phyloP scores from a whole-genome alignment of 352 stramenopile species.

The Phytopythium helicoides region DNA sequence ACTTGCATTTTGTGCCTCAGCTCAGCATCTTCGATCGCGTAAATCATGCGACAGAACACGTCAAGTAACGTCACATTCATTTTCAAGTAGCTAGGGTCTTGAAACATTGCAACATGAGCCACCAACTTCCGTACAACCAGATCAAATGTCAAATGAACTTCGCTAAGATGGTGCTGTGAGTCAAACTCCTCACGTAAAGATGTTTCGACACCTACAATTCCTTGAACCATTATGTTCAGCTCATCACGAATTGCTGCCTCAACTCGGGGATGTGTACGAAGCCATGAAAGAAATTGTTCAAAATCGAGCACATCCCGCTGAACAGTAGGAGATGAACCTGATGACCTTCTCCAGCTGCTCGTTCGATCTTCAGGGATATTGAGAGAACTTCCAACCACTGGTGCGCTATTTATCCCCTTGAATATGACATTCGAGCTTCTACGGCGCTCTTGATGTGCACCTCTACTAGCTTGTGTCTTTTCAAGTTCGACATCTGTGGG shows the following conservation, averaged over 20 bases:
- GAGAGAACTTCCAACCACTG: background rate
- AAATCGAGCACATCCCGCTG: slow-evolving; percentile 44
- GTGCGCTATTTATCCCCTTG: background rate
- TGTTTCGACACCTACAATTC: slow-evolving; percentile 51
- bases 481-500: background rate
- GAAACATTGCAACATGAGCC: slow-evolving; percentile 51
- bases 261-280: slow-evolving; percentile 36
- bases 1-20: slow-evolving; percentile 59
- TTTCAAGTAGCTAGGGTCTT: slow-evolving; percentile 55
- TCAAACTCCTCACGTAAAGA: slow-evolving; percentile 50
- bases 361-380: background rate
- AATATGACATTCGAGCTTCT: background rate
- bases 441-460: background rate
- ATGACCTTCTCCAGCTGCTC: background rate
- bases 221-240: slow-evolving; percentile 71
- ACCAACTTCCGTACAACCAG: slow-evolving; percentile 64
- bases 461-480: background rate
- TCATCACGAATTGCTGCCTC: slow-evolving; percentile 57
- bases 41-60: slow-evolving; percentile 75
- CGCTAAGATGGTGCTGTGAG: slow-evolving; percentile 31
- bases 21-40: slow-evolving; percentile 47
- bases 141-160: slow-evolving; percentile 58
- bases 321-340: background rate
- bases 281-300: slow-evolving; percentile 39
- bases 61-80: slow-evolving; percentile 69